These are phyloP conservation scores for Hysterium pulicare DNA, from an alignment of 2,329 filamentous ascomycete species.

Conservation along the genomic window DNA sequence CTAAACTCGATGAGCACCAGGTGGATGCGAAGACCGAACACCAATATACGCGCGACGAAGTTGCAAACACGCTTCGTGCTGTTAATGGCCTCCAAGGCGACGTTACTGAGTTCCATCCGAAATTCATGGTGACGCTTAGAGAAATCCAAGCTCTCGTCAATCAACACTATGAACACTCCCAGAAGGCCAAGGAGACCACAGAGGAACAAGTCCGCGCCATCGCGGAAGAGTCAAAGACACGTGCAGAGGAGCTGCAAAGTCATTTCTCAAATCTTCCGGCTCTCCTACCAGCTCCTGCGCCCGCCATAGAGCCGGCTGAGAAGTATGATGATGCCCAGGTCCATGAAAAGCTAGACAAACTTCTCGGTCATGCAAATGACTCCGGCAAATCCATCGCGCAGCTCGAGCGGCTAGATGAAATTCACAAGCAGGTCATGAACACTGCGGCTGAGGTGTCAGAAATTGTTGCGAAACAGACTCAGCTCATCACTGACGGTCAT, in stretches of 20 bases:
- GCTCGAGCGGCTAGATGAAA: slow-evolving; percentile 79
- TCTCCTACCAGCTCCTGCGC: slow-evolving; percentile 41
- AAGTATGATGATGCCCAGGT: slow-evolving; percentile 54
- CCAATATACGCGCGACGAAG: slow-evolving; percentile 74
- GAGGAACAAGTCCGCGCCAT: slow-evolving; percentile 41
- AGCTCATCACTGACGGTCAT: slow-evolving; percentile 71
- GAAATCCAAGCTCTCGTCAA: slow-evolving; percentile 80
- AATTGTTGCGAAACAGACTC: slow-evolving; percentile 74
- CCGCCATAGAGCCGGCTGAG: slow-evolving; percentile 24
- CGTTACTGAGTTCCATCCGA: slow-evolving; percentile 78
- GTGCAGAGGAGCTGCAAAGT: slow-evolving; percentile 41
- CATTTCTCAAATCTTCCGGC: slow-evolving; percentile 43
- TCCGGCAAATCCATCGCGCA: slow-evolving; percentile 69
- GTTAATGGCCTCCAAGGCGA: slow-evolving; percentile 76
- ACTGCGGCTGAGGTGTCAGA: slow-evolving; percentile 81
- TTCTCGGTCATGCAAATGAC: slow-evolving; percentile 58
- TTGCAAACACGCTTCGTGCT: slow-evolving; percentile 68
- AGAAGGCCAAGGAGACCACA: slow-evolving; percentile 50
- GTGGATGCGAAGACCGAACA: slow-evolving; percentile 74
- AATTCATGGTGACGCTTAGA: slow-evolving; percentile 80
- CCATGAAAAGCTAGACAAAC: slow-evolving; percentile 54
- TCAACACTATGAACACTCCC: slow-evolving; percentile 85
- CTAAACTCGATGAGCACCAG: slow-evolving; percentile 72
- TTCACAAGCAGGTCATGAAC: slow-evolving; percentile 80
- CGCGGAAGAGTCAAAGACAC: slow-evolving; percentile 43